Evolutionary conservation across 1,284 basidiomycete genomes (phyloP), one percentile per base, ranked within the genome.

Genomic region (Sanguinoderma infundibulare): DNA sequence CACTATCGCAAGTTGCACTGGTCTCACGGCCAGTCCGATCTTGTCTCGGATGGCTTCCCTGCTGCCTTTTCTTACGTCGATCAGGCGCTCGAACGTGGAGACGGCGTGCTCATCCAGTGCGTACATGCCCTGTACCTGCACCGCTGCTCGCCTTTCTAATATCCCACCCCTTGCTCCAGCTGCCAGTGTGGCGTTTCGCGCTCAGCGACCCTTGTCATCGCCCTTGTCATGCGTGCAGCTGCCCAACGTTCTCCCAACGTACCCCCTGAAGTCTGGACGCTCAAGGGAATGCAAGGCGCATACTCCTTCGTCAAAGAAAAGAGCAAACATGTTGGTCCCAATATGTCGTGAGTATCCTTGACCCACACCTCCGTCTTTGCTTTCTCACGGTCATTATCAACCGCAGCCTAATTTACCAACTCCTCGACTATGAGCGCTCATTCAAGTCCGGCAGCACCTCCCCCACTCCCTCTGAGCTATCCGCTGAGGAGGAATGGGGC

Each of bases 101-200:
- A 91, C 56, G 91, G 92, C 64, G 87, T 96, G 53, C 82, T 98
- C 66, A 89, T 98, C 59, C 96, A 98, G 94, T 95, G 75, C 69
- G 92, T 86, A 53, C 52, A 51, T 47, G n/a, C 30, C 14, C 63
- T 40, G 56, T 60, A 56, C 64, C 42, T 39, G 63, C 51, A 30
- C 36, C 30, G 30, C 32, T 58, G 12, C 42, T 53, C 26, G 32
- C 20, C 36, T 47, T 44, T 40, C 60, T 62, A 42, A 61, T 59
- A 32, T 61, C 39, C 60, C 58, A 51, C 51, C 42, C 44, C 32
- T 47, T 51, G 14, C 51, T 59, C 20, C 69, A 96, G 94, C 75
- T 98, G 95, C 75, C 96, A 98, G 79, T 98, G 96, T 76, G 96
- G 96, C 66, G 94, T 98, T 30, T 98, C 95, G 24, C 87, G 96